phyloP scores from a whole-genome alignment of 2,329 filamentous ascomycete genomes.

The Fusarium staphyleae region DNA sequence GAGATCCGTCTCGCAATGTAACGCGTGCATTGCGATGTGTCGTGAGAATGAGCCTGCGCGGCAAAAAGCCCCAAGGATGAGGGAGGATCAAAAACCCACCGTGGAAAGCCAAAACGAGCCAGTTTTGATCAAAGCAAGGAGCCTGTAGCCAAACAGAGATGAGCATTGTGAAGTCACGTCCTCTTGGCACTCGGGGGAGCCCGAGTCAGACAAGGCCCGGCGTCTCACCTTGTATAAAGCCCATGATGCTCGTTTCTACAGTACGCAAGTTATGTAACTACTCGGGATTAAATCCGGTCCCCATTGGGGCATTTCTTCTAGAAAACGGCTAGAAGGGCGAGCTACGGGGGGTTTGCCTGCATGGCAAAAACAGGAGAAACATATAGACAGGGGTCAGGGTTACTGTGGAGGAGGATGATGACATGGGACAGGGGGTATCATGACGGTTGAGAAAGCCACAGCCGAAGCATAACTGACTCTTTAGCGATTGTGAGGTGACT shows the following conservation, averaged over 20 bases:
- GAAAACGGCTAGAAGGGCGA: slow-evolving; percentile 35
- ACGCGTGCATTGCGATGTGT: too few species aligned
- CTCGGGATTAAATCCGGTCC: too few species aligned
- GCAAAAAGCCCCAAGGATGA: too few species aligned
- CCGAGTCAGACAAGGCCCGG: slow-evolving; percentile 21
- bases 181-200: slow-evolving; percentile 8
- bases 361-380: slow-evolving; percentile 5
- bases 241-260: neutral
- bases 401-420: neutral
- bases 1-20: slow-evolving; percentile 10
- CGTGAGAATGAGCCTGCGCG: too few species aligned
- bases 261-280: too few species aligned
- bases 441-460: neutral
- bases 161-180: neutral
- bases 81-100: neutral
- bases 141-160: neutral
- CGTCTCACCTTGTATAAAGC: slow-evolving; percentile 9
- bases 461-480: too few species aligned
- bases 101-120: slow-evolving; percentile 3
- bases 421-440: neutral
- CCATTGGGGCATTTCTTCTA: slow-evolving; percentile 37
- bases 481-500: too few species aligned
- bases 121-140: neutral
- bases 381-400: slow-evolving; percentile 9
- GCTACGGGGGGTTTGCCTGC: neutral